These are phyloP conservation scores for Gilbertella persicaria DNA, from an alignment of 371 early-diverging fungal genomes.

Conservation along the genomic window DNA sequence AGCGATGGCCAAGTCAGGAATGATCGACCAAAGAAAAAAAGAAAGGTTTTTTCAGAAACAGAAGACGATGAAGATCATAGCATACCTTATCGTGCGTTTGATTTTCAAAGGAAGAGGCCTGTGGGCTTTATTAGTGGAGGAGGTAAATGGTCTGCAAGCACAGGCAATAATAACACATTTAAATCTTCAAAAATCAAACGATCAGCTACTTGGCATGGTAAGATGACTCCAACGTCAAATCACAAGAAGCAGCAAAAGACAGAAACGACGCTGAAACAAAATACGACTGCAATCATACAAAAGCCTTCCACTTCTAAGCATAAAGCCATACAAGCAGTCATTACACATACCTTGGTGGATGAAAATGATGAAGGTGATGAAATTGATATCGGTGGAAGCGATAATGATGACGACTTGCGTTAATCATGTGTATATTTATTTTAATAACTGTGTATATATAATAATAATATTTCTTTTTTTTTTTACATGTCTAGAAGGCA, in stretches of 20 bases:
- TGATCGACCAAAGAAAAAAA: not conserved
- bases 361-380: slow-evolving; percentile 60
- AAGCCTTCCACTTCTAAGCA: no score
- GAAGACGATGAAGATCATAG: not conserved
- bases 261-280: not conserved
- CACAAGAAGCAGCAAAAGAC: slow-evolving; percentile 3
- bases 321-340: not conserved
- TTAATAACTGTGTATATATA: no score
- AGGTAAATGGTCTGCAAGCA: not conserved
- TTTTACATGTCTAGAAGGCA: no score
- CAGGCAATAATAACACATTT: not conserved
- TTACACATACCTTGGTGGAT: not conserved
- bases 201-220: slow-evolving; percentile 1
- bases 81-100: not conserved
- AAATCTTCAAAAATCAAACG: not conserved
- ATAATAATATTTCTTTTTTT: not conserved
- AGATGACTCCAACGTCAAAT: not conserved
- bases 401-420: slow-evolving; percentile 60
- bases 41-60: not conserved
- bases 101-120: not conserved
- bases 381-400: slow-evolving; percentile 67
- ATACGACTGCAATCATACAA: not conserved
- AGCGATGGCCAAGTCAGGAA: not conserved
- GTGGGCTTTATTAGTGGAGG: not conserved
- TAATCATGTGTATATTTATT: no score